phyloP scores from a whole-genome alignment of 139 green algal genomes.

The Chlorella sp. region DNA sequence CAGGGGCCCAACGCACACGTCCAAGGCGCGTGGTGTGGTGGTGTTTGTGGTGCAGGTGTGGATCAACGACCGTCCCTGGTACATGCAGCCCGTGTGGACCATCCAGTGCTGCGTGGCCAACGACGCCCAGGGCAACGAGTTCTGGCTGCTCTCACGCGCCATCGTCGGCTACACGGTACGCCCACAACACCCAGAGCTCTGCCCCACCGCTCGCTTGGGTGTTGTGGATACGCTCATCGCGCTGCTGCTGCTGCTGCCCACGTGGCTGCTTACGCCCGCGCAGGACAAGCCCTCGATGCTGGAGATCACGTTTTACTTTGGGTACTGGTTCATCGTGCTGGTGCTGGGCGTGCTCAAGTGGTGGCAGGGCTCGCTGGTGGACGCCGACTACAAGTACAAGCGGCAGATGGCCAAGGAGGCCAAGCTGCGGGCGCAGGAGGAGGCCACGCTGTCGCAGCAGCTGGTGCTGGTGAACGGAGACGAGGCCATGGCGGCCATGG shows the following conservation, averaged over 20 bases:
- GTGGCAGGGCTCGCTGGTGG: conserved; percentile 28
- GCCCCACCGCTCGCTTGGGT: too few relatives aligned
- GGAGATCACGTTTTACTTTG: conserved; percentile 31
- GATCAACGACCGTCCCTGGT: conserved; percentile 21
- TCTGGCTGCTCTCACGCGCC: conserved; percentile 29
- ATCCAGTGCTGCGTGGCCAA: conserved; percentile 30
- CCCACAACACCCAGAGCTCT: too few relatives aligned
- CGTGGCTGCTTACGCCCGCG: neutral
- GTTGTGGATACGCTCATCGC: neutral
- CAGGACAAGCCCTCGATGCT: conserved; percentile 26
- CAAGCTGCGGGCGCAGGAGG: conserved; percentile 9
- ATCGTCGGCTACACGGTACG: conserved; percentile 33
- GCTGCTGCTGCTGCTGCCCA: neutral
- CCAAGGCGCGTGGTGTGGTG: too few relatives aligned
- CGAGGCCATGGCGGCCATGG: neutral
- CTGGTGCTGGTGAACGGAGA: neutral
- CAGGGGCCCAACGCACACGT: too few relatives aligned
- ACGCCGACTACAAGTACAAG: conserved; percentile 48
- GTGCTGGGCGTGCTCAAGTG: conserved; percentile 17
- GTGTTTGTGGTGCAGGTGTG: neutral
- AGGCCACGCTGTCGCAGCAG: neutral
- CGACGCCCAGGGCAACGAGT: conserved; percentile 19
- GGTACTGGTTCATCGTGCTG: conserved; percentile 38
- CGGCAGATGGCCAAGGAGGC: neutral
- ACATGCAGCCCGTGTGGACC: conserved; percentile 28